Evolutionary conservation across 2,329 filamentous ascomycete species (phyloP), one percentile per base, ranked within the genome.

Genomic region (Hypoxylon sp.): DNA sequence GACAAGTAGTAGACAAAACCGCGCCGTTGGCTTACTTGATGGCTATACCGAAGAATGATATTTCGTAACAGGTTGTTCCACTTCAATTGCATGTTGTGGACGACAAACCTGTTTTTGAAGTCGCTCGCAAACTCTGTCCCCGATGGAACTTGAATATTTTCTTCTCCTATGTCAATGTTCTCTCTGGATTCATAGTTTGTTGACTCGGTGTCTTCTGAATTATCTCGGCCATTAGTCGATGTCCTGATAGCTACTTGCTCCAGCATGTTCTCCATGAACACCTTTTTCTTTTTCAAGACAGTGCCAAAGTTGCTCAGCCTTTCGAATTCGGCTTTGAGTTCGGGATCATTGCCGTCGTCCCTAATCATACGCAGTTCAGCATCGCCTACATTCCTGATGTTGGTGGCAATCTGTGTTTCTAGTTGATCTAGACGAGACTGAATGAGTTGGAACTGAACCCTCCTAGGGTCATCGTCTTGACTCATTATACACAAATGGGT

Each of bases 1-100:
- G 97, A 98, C 82, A 98, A 91, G 80, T 99, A 99, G 82, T 99
- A 99, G 31, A 99, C 91, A 77, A 99, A 98, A 57, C 96, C 97
- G 73, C 96, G 90, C 56, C 96, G 89, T 80, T 99, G 97, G 78
- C 94, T 94, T 75, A 97, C 96, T 83, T 99, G 96, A 77, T 99
- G 96, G 70, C 96, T 97, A 79, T 99, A 99, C 24, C 96, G 93
- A 44, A 99, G 87, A 54, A 99, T 96, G 75, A 98, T 98, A 77
- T 99, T 98, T 65, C 96, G 90, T 39, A 99, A 82, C 10, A 94
- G 89, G 75, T 99, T 99, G 82, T 97, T 98, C 96, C 96, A 99
- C 80, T 99, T 99, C 63, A 99, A 84, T 76, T 99, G 96, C 78
- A 97, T 88, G 75, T 99, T 99, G 83, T 99, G 96, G 57, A 99